A percentile compares a stretch with the other conserved stretches of the same genome.
Conservation (phyloP, 805 yeast genomes). For the Yarrowia sp. region DNA sequence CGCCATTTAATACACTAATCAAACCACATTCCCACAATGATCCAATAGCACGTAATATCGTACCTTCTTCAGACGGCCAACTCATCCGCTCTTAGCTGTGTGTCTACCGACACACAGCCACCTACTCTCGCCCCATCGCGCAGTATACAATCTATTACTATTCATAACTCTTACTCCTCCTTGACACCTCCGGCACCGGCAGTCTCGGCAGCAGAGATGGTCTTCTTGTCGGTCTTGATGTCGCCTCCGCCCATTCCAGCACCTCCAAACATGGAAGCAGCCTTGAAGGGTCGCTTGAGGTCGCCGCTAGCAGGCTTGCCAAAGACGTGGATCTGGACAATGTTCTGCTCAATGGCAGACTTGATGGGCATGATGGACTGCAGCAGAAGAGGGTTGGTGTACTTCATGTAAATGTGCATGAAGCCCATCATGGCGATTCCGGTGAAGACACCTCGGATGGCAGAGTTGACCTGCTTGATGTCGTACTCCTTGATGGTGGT, state of each 20-base stretch:
- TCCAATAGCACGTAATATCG: too few relatives aligned
- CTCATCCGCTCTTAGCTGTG: too few relatives aligned
- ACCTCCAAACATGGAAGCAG: constrained; percentile 72
- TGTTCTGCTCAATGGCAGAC: constrained; percentile 82
- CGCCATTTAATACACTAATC: too few relatives aligned
- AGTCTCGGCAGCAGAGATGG: constrained; percentile 78
- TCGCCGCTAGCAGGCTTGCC: constrained; percentile 82
- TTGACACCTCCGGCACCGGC: constrained; percentile 80
- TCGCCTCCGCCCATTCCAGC: constrained; percentile 43
- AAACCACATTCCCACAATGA: too few relatives aligned
- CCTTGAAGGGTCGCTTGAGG: constrained; percentile 94
- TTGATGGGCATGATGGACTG: constrained; percentile 89
- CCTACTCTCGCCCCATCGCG: too few relatives aligned
- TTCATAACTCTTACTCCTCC: constrained; percentile 48
- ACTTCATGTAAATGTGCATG: constrained; percentile 97
- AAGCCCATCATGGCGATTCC: constrained; percentile 95
- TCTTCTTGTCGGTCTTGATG: constrained; percentile 78
- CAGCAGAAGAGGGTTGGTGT: constrained; percentile 94
- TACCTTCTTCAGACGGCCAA: too few relatives aligned
- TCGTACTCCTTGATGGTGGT: constrained; percentile 96
- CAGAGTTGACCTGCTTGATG: constrained; percentile 73
- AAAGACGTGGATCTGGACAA: constrained; percentile 85
- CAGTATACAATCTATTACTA: constrained; percentile 8
- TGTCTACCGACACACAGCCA: too few relatives aligned
- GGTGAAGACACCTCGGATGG: constrained; percentile 79